phyloP scores from a whole-genome alignment of 805 yeast genomes.

The Candida boleticola region DNA sequence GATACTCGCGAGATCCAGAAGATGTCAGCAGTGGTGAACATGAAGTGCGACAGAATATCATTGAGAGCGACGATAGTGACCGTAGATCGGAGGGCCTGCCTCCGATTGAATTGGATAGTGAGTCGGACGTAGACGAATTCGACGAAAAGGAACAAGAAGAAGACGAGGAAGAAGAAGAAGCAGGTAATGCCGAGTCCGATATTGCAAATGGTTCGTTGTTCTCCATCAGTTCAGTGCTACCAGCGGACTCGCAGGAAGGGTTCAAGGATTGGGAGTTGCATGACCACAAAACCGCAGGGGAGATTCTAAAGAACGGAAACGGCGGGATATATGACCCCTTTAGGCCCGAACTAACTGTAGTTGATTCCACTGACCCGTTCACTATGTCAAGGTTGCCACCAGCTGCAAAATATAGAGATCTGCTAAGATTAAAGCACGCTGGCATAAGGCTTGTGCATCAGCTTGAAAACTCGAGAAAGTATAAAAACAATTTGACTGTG shows the following conservation, averaged over 20 bases:
- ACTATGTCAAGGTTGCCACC: conserved; percentile 28
- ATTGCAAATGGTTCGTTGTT: background rate
- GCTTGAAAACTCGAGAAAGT: conserved; percentile 29
- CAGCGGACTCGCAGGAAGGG: background rate
- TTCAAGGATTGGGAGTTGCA: conserved; percentile 9
- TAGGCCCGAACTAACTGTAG: conserved; percentile 9
- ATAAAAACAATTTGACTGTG: conserved; percentile 40
- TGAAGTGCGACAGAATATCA: background rate
- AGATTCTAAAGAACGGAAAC: conserved; percentile 4
- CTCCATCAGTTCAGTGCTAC: background rate
- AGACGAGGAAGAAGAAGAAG: background rate
- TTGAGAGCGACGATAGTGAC: background rate
- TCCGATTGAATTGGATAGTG: background rate
- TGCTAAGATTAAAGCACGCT: conserved; percentile 21
- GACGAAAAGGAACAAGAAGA: conserved; percentile 4
- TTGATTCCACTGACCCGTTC: conserved; percentile 14
- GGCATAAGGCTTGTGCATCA: conserved; percentile 19
- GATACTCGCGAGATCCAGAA: conserved; percentile 2
- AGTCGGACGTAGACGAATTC: conserved; percentile 4
- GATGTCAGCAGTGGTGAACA: background rate
- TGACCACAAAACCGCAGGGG: conserved; percentile 1
- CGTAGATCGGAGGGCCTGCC: background rate
- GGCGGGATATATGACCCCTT: conserved; percentile 14
- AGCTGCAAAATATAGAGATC: conserved; percentile 35
- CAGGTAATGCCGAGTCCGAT: background rate